Percentiles rank a stretch among this genome's conserved stretches.
Evolutionary conservation across 2,329 filamentous ascomycete genomes (phyloP).

Genomic region (Cylindrodendrum hubeiense): DNA sequence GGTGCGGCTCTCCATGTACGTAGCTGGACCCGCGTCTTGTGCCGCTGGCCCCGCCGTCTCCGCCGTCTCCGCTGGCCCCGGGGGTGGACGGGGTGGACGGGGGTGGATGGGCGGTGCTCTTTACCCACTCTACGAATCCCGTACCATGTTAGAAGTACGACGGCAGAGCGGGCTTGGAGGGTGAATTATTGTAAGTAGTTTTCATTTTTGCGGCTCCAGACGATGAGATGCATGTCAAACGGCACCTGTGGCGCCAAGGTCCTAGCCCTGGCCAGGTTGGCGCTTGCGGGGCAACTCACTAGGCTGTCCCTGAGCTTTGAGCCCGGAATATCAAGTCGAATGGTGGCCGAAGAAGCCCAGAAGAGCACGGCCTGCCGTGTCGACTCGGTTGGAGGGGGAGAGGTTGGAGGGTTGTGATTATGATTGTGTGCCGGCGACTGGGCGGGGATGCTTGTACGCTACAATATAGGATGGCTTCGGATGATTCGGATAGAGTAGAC

Average conservation of each 20-base stretch:
- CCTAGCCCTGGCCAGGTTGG: slow-evolving; percentile 7
- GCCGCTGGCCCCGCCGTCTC: slow-evolving; percentile 1
- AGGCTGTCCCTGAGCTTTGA: slow-evolving; percentile 38
- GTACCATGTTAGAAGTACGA: not conserved
- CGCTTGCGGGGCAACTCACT: slow-evolving; percentile 29
- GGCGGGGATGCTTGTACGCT: not conserved
- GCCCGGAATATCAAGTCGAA: slow-evolving; percentile 35
- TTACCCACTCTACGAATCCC: slow-evolving; percentile 6
- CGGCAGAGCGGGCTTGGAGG: not conserved
- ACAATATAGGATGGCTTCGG: not conserved
- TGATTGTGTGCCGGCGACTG: not conserved
- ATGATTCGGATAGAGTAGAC: not conserved
- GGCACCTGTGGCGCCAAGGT: slow-evolving; percentile 21
- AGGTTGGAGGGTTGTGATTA: not conserved
- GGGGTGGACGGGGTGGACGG: not conserved
- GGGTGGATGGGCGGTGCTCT: not conserved
- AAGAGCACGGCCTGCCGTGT: slow-evolving; percentile 3
- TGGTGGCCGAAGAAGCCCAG: slow-evolving; percentile 16
- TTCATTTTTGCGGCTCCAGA: slow-evolving; percentile 24
- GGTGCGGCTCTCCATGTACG: slow-evolving; percentile 16
- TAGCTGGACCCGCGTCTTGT: slow-evolving; percentile 1
- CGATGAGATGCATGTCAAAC: slow-evolving; percentile 32
- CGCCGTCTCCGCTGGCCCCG: not conserved
- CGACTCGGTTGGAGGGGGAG: not conserved
- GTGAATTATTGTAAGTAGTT: slow-evolving; percentile 13